Base-by-base conservation (phyloP, 2,329 filamentous ascomycete genomes). In the Drechmeria coniospora region DNA sequence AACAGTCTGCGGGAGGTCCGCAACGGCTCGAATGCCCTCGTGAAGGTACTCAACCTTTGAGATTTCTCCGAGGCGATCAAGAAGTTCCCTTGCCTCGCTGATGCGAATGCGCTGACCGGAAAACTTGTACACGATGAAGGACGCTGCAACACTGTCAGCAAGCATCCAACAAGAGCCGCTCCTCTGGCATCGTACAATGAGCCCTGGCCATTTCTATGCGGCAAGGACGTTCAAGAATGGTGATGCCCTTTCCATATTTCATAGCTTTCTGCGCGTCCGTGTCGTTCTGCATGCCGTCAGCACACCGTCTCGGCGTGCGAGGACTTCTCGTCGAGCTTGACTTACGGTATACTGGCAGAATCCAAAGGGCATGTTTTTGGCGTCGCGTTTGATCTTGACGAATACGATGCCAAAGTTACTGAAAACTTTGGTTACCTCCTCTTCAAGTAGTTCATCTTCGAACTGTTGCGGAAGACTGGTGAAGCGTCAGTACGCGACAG, bases 331-430 rank as follows among this genome's bases (percentile, higher is more conserved):
- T 10, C 10, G 20, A 11, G 20, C 11, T 18, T 16, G 5, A 50
- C 64, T 54, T 43, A 73, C 71, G 2, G 65, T 73, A 40, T 59
- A 78, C 39, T 77, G 73, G 14, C 61, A 63, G 37, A 77, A 77
- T 0, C 70, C 71, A 41, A 70, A 74, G 0, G 73, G 73, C 65
- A 76, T 74, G 21, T 65, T 56, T 10, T 48, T 48, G 8, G 32
- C 35, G 38, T 76, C 71, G 12, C 72, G 65, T 21, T 68, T 65
- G 32, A 78, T 71, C 53, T 77, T 76, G 35, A 74, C 63, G 35
- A 60, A 76, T 15, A 71, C 65, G 0, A 53, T 56, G 5, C 73
- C 73, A 38, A 56, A 75, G 11, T 53, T 43, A 12, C 54, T 51
- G 44, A 78, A 76, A 12, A 54, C 47, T 6, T 56, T 49, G 4